A percentile compares a stretch with the other conserved stretches of the same genome.
phyloP scores from a whole-genome alignment of 169 alveolate genomes.

The Cryptosporidium tyzzeri region DNA sequence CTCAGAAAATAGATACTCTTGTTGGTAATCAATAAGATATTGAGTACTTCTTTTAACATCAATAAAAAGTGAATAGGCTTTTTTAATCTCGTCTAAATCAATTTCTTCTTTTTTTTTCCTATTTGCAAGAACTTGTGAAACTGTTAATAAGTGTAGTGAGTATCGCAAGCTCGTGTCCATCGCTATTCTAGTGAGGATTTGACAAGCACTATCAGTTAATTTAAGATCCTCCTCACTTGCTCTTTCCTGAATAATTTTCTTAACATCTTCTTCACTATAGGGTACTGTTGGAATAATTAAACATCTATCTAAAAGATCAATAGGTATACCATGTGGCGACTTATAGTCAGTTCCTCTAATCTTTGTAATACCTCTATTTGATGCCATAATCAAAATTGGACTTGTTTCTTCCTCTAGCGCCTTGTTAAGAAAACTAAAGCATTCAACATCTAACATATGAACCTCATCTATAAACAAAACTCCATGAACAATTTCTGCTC shows the following conservation, averaged over 20 bases:
- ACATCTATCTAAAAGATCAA: conserved; percentile 97
- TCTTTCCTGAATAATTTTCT: conserved; percentile 94
- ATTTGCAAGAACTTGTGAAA: conserved; percentile 89
- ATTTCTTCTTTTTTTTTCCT: conserved; percentile 93
- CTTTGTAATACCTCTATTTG: conserved; percentile 97
- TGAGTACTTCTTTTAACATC: conserved; percentile 96
- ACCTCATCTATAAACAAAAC: conserved; percentile 99
- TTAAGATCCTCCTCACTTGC: conserved; percentile 98
- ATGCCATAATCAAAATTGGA: conserved; percentile 99
- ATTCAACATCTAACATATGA: conserved; percentile 99
- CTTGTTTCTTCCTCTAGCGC: conserved; percentile 97
- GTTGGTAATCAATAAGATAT: conserved; percentile 86
- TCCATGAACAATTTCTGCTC: conserved; percentile 93
- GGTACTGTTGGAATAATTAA: conserved; percentile 98
- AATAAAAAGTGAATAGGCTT: conserved; percentile 95
- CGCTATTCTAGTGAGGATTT: conserved; percentile 95
- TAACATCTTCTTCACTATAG: conserved; percentile 91
- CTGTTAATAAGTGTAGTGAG: conserved; percentile 91
- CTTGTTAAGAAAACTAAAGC: conserved; percentile 97
- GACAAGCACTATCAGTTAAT: conserved; percentile 95
- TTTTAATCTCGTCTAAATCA: conserved; percentile 94
- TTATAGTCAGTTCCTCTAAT: conserved; percentile 97
- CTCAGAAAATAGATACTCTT: conserved; percentile 67
- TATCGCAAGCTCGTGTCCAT: conserved; percentile 95
- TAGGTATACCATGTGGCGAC: conserved; percentile 99